A percentile compares a stretch with the other conserved stretches of the same genome.
These are phyloP conservation scores for Ophiostoma sp. DNA, from an alignment of 2,329 filamentous ascomycete species.

Conservation along the genomic window DNA sequence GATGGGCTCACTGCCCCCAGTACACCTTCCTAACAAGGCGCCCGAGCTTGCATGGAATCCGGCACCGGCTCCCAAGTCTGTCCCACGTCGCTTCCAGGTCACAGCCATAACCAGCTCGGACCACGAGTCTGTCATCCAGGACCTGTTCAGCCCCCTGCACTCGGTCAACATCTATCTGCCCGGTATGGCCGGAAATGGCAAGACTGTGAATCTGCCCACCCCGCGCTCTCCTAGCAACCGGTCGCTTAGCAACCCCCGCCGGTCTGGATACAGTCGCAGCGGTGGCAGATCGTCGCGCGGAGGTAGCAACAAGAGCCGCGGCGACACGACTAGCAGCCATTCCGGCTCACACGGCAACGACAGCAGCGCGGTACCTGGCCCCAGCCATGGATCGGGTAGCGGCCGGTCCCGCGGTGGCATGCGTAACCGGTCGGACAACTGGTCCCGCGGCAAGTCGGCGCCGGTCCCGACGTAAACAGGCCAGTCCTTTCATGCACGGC, in stretches of 20 bases:
- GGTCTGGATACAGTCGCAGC: slow-evolving; percentile 22
- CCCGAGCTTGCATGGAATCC: slow-evolving; percentile 61
- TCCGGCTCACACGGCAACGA: slow-evolving; percentile 26
- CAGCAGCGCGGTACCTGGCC: slow-evolving; percentile 1
- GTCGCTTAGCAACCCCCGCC: slow-evolving; percentile 20
- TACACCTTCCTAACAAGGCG: slow-evolving; percentile 59
- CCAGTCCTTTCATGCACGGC: not conserved
- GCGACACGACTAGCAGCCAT: slow-evolving; percentile 22
- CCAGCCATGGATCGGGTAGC: slow-evolving; percentile 17
- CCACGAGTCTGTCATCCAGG: slow-evolving; percentile 35
- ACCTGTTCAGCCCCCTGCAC: slow-evolving; percentile 39
- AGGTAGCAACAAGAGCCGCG: slow-evolving; percentile 20
- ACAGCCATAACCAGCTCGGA: slow-evolving; percentile 39
- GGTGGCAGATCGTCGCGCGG: slow-evolving; percentile 15
- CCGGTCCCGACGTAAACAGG: not conserved
- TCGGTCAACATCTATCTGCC: slow-evolving; percentile 43
- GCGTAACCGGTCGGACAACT: slow-evolving; percentile 16
- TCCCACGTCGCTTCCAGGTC: slow-evolving; percentile 49
- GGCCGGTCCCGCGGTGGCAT: slow-evolving; percentile 23
- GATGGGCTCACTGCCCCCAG: slow-evolving; percentile 68
- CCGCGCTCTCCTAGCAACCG: slow-evolving; percentile 28
- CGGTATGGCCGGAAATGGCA: slow-evolving; percentile 38
- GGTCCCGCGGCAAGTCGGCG: slow-evolving; percentile 21
- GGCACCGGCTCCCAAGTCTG: slow-evolving; percentile 50
- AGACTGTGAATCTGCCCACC: slow-evolving; percentile 36